phyloP scores from a whole-genome alignment of 2,329 filamentous ascomycete genomes.

The Fusarium udum region DNA sequence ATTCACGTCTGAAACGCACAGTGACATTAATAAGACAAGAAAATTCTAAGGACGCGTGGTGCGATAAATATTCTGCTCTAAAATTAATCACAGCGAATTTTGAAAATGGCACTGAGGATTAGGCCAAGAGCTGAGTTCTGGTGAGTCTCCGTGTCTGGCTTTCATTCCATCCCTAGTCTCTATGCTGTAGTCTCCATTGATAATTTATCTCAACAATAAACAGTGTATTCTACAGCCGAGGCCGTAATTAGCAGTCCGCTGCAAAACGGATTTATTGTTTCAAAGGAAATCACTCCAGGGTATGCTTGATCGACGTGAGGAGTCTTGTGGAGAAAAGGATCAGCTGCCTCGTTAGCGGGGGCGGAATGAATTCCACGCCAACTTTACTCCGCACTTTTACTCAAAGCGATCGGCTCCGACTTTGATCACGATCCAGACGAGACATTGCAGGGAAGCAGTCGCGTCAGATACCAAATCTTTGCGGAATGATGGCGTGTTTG shows the following conservation, averaged over 20 bases:
- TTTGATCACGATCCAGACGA: neutral
- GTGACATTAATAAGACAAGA: no score
- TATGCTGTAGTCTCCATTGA: no score
- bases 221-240: neutral
- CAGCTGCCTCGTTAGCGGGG: neutral
- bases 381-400: conserved; percentile 2
- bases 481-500: neutral
- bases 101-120: no score
- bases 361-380: conserved; percentile 5
- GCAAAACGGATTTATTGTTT: neutral
- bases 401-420: neutral
- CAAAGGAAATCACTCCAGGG: neutral
- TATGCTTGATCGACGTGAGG: neutral
- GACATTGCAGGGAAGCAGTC: neutral
- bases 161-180: no score
- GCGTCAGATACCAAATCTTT: neutral
- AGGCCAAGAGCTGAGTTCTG: no score
- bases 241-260: neutral
- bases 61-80: no score
- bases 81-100: no score
- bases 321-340: neutral
- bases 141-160: no score
- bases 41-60: no score
- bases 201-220: no score
- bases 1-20: no score